phyloP scores from a whole-genome alignment of 257 asterid genomes.

The Nicotiana tabacum region DNA sequence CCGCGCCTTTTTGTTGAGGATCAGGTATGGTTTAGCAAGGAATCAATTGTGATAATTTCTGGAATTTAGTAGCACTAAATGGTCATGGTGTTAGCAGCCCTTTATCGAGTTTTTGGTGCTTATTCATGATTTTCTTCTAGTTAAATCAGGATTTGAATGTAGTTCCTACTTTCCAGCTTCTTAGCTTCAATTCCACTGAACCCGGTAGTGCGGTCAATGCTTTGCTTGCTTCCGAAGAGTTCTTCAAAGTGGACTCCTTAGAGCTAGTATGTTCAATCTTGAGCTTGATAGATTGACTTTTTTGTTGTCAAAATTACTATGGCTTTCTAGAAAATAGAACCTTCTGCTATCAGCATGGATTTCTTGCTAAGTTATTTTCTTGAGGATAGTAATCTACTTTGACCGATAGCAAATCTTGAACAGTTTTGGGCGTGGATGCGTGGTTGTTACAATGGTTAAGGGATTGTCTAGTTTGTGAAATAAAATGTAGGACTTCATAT shows the following conservation, averaged over 20 bases:
- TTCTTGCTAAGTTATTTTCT: neutral
- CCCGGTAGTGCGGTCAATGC: neutral
- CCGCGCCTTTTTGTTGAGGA: conserved; percentile 95
- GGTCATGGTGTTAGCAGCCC: neutral
- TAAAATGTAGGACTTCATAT: neutral
- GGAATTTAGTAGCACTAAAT: neutral
- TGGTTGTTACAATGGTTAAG: neutral
- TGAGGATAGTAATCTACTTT: neutral
- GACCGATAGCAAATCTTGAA: neutral
- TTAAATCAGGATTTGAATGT: neutral
- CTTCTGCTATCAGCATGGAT: neutral
- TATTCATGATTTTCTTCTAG: neutral
- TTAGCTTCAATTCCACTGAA: neutral
- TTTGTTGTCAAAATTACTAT: neutral
- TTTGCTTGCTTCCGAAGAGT: neutral
- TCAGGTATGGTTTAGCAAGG: conserved; percentile 45
- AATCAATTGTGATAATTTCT: neutral
- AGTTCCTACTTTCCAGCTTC: neutral
- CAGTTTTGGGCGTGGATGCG: neutral
- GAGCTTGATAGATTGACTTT: neutral
- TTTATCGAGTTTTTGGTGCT: neutral
- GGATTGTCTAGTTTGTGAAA: neutral
- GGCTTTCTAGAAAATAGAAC: neutral
- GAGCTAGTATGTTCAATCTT: neutral
- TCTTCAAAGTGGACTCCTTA: neutral